phyloP scores from a whole-genome alignment of 768 basidiomycete species.

The Lactarius tabidus region DNA sequence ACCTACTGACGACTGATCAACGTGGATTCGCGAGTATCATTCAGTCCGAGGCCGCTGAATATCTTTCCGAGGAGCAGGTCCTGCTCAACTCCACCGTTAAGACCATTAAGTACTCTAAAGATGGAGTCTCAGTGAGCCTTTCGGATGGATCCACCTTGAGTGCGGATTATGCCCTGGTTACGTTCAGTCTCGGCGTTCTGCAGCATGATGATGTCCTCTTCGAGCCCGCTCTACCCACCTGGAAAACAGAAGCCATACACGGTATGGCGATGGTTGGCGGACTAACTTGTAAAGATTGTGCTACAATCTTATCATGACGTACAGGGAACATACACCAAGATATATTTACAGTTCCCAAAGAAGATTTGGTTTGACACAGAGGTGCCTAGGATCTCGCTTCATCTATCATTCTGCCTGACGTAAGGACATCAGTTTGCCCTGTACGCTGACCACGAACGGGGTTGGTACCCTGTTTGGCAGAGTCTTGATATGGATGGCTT shows the following conservation, averaged over 20 bases:
- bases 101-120: conserved; percentile 42
- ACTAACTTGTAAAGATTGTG: not conserved
- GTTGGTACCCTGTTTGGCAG: conserved; percentile 66
- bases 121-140: conserved; percentile 47
- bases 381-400: conserved; percentile 26
- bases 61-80: conserved; percentile 46
- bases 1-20: conserved; percentile 53
- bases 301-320: not conserved
- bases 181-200: conserved; percentile 67
- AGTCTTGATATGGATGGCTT: conserved; percentile 55
- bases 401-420: conserved; percentile 1
- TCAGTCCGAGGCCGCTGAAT: conserved; percentile 52
- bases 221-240: conserved; percentile 50
- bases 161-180: conserved; percentile 59
- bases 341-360: conserved; percentile 57
- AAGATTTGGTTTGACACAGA: conserved; percentile 58
- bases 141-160: conserved; percentile 40
- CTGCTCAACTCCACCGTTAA: conserved; percentile 50
- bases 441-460: conserved; percentile 55
- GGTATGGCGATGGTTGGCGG: conserved; percentile 52
- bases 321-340: conserved; percentile 59
- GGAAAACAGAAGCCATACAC: conserved; percentile 62
- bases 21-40: conserved; percentile 58
- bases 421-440: conserved; percentile 43
- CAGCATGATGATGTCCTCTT: conserved; percentile 60